phyloP scores from a whole-genome alignment of 331 rosid species.

The Erythrophleum ivorense region DNA sequence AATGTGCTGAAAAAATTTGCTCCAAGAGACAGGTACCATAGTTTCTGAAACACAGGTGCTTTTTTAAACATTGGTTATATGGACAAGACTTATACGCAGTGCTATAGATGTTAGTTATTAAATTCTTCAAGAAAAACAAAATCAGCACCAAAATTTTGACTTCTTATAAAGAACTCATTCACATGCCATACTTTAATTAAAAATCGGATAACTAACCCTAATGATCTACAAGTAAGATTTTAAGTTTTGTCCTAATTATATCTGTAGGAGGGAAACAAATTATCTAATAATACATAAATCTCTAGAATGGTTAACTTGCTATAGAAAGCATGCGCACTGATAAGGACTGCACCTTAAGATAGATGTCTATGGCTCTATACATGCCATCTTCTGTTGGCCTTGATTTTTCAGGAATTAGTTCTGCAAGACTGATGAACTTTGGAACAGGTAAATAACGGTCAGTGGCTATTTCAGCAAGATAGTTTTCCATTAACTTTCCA shows the following conservation, averaged over 20 bases:
- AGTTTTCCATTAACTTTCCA: constrained; percentile 82
- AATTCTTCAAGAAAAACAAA: neutral
- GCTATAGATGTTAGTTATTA: neutral
- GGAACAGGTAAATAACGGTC: constrained; percentile 72
- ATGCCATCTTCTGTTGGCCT: constrained; percentile 85
- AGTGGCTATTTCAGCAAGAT: constrained; percentile 82
- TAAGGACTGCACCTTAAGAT: constrained; percentile 68
- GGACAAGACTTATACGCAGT: neutral
- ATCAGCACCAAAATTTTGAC: neutral
- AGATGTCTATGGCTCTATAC: constrained; percentile 92
- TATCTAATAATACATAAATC: neutral
- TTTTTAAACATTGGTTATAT: neutral
- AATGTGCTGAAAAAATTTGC: neutral
- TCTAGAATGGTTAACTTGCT: neutral
- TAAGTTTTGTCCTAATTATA: neutral
- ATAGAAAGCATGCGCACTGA: neutral
- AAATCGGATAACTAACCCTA: neutral
- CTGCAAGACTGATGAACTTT: constrained; percentile 68
- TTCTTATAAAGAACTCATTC: neutral
- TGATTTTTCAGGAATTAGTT: constrained; percentile 82
- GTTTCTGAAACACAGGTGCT: neutral
- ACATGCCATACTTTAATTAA: neutral
- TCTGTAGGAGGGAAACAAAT: neutral
- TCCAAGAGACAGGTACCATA: neutral
- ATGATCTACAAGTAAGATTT: neutral